A percentile compares a stretch with the other conserved stretches of the same genome.
These are phyloP conservation scores for Lobosporangium transversale DNA, from an alignment of 192 early-diverging fungal species.

Conservation along the genomic window DNA sequence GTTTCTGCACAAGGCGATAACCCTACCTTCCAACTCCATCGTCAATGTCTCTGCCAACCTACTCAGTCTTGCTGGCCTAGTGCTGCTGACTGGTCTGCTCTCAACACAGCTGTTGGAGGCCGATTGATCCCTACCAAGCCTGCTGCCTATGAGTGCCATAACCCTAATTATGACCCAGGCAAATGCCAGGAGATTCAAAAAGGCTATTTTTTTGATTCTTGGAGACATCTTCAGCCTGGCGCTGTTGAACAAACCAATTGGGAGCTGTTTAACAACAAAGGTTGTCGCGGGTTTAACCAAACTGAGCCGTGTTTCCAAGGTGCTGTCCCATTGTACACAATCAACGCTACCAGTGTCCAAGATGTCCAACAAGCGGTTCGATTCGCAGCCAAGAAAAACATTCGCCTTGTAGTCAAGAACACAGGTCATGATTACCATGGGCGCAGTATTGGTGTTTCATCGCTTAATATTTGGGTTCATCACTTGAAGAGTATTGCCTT, in stretches of 20 bases:
- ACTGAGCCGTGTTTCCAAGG: conserved; percentile 43
- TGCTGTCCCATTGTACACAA: conserved; percentile 42
- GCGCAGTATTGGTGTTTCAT: conserved; percentile 53
- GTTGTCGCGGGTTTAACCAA: conserved; percentile 30
- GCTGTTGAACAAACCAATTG: conserved; percentile 22
- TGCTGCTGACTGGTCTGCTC: conserved; percentile 20
- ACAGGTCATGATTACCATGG: conserved; percentile 64
- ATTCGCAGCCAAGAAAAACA: conserved; percentile 53
- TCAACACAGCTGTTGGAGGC: conserved; percentile 20
- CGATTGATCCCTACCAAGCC: conserved; percentile 35
- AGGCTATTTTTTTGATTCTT: conserved; percentile 31
- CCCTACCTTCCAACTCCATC: not conserved
- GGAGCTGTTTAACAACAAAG: conserved; percentile 8
- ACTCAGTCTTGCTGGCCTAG: conserved; percentile 42
- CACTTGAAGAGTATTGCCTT: conserved; percentile 51
- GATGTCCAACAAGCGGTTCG: conserved; percentile 42
- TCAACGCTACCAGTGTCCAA: conserved; percentile 32
- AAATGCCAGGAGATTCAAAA: conserved; percentile 49
- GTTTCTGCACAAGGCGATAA: not conserved
- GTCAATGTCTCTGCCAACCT: conserved; percentile 19
- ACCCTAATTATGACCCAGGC: conserved; percentile 26
- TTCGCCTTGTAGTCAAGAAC: conserved; percentile 65
- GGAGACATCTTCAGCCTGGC: conserved; percentile 26
- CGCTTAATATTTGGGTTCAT: conserved; percentile 59
- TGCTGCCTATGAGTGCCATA: conserved; percentile 40